Conservation (phyloP, 1,284 basidiomycete species). For the Trichosporon sp. region DNA sequence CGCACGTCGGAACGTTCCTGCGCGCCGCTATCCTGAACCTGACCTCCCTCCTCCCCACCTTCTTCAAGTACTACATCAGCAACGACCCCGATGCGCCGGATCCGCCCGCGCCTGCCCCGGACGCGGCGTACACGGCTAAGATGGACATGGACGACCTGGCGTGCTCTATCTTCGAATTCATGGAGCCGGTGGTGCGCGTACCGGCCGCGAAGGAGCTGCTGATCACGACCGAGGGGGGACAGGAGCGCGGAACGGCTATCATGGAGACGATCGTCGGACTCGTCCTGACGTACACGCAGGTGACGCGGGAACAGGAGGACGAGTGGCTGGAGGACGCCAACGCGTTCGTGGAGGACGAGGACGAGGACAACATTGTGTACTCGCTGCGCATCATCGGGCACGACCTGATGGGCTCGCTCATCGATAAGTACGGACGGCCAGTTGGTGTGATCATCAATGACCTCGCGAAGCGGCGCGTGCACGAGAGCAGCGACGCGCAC, state of each 20-base stretch:
- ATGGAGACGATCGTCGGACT: conserved; percentile 58
- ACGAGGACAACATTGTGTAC: conserved; percentile 80
- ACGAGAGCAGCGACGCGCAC: conserved; percentile 34
- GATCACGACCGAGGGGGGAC: conserved; percentile 20
- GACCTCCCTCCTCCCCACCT: conserved; percentile 61
- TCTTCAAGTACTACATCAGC: conserved; percentile 63
- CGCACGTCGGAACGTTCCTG: conserved; percentile 62
- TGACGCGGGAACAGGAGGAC: conserved; percentile 77
- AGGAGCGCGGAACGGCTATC: conserved; percentile 49
- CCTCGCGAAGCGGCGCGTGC: conserved; percentile 54
- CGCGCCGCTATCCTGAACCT: conserved; percentile 63
- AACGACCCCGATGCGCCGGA: conserved; percentile 51
- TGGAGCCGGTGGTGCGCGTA: conserved; percentile 60
- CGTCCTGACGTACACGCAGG: conserved; percentile 72
- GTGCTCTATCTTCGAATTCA: conserved; percentile 74
- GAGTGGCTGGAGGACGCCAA: conserved; percentile 85
- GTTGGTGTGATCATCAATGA: conserved; percentile 60
- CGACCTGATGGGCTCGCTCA: conserved; percentile 69
- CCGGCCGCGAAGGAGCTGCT: conserved; percentile 23
- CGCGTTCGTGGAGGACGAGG: conserved; percentile 88
- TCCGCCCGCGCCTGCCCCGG: conserved; percentile 60
- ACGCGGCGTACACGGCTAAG: conserved; percentile 61
- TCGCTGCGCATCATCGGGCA: conserved; percentile 77
- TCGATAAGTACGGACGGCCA: conserved; percentile 62
- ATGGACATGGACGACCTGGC: conserved; percentile 64